Base-by-base conservation (phyloP, 495 filamentous ascomycete species). In the Annulohypoxylon moriforme region DNA sequence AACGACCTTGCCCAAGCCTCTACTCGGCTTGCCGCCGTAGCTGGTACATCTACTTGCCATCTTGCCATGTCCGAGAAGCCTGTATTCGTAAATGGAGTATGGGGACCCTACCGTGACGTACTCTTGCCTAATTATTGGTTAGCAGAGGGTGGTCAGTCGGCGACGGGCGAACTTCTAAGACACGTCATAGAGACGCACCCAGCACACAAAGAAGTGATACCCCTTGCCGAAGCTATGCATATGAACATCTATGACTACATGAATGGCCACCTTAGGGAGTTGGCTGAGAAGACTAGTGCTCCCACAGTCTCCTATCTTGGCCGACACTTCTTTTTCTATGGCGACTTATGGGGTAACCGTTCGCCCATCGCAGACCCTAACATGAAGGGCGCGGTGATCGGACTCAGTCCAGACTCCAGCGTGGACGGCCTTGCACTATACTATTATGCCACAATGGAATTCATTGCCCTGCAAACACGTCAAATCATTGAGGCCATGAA, bases 401-500 rank as follows among this genome's bases (percentile, higher is more conserved):
- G 96, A 5, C 84, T 99, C 33, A 91, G 89, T 77, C 91, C 88
- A 59, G 95, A 99, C 78, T 92, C 91, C 66, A 90, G 89, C 74
- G 86, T 96, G 27, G 93, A 97, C 74, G 89, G 91, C 44, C 87
- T 99, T 31, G 94, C 95, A 4, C 83, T 97, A 13, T 89, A 94
- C 77, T 99, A 99, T 82, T 98, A 97, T 73, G 91, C 86, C 20
- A 93, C 94, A 0, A 91, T 98, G 86, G 96, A 99, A 80, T 99
- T 98, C 79, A 98, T 99, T 71, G 94, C 94, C 4, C 85, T 98
- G 75, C 96, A 99, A 80, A 98, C 96, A 1, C 88, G 92, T 44
- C 96, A 99, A 77, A 99, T 99, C 75, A 87, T 98, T 67, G 92
- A 96, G 74, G 87, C 92, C 4, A 96, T 98, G 92, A 98, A 97